Conservation (phyloP, 2,329 filamentous ascomycete species). For the Penicillium verrucosum region DNA sequence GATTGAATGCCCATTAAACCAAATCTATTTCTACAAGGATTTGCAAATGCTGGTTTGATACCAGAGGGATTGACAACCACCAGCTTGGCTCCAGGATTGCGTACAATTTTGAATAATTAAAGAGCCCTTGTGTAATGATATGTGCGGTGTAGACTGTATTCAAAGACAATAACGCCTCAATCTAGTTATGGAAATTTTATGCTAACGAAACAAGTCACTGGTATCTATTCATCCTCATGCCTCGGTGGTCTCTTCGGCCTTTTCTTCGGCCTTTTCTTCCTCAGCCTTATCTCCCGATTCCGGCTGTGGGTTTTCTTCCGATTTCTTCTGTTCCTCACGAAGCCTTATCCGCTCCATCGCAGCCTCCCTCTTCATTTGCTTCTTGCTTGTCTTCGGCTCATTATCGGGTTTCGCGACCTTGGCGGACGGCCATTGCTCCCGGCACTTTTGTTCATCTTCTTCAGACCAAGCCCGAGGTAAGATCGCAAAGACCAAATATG, state of each 20-base stretch:
- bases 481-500: conserved; percentile 91
- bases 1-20: neutral
- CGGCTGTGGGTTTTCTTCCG: conserved; percentile 8
- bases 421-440: conserved; percentile 63
- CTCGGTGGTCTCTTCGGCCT: neutral
- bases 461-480: conserved; percentile 82
- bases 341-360: conserved; percentile 46
- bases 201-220: conserved; percentile 1
- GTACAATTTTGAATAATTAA: neutral
- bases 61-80: neutral
- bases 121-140: neutral
- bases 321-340: conserved; percentile 15
- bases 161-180: neutral
- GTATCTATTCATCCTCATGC: neutral
- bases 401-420: conserved; percentile 40
- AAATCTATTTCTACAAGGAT: neutral
- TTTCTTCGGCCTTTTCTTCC: neutral
- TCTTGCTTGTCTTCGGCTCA: conserved; percentile 36
- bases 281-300: conserved; percentile 1
- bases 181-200: neutral
- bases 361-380: conserved; percentile 38
- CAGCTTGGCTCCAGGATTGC: neutral
- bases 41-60: neutral
- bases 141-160: neutral
- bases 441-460: conserved; percentile 70